Evolutionary conservation across 1,284 basidiomycete species (phyloP).

Genomic region (Austropuccinia psidii): DNA sequence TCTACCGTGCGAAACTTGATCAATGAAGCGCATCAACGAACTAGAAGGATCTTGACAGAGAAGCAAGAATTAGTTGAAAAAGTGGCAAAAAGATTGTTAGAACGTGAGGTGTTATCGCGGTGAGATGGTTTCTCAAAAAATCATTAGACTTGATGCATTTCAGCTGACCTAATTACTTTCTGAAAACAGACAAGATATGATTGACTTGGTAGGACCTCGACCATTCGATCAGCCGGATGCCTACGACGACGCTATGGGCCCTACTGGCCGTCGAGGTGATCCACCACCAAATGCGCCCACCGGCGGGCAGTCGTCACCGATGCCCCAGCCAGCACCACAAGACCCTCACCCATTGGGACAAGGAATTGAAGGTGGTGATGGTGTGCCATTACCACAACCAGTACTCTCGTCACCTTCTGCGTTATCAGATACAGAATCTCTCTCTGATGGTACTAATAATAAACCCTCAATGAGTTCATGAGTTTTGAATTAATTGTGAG

Average conservation of each 20-base stretch:
- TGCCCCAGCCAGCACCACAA: not conserved
- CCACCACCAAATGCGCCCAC: not conserved
- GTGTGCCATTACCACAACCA: slow-evolving; percentile 20
- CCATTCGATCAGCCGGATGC: slow-evolving; percentile 67
- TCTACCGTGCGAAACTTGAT: slow-evolving; percentile 88
- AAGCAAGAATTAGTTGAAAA: slow-evolving; percentile 86
- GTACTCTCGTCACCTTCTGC: slow-evolving; percentile 20
- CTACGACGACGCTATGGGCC: slow-evolving; percentile 42
- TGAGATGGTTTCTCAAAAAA: slow-evolving; percentile 47
- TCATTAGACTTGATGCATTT: not conserved
- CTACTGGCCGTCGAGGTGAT: slow-evolving; percentile 13
- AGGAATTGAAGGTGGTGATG: slow-evolving; percentile 30
- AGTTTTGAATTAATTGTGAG: no score
- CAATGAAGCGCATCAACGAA: slow-evolving; percentile 73
- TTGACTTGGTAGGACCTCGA: slow-evolving; percentile 69
- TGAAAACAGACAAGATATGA: slow-evolving; percentile 67
- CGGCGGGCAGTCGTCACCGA: not conserved
- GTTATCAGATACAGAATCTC: no score
- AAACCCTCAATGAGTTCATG: no score
- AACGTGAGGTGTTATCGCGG: slow-evolving; percentile 93
- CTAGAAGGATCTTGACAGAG: slow-evolving; percentile 69
- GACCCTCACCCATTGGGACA: slow-evolving; percentile 20
- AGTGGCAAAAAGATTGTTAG: slow-evolving; percentile 77
- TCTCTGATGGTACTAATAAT: no score
- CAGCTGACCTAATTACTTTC: slow-evolving; percentile 39